Evolutionary conservation across 2,329 filamentous ascomycete species (phyloP), one percentile per base, ranked within the genome.

Genomic region (Cercospora janseana): DNA sequence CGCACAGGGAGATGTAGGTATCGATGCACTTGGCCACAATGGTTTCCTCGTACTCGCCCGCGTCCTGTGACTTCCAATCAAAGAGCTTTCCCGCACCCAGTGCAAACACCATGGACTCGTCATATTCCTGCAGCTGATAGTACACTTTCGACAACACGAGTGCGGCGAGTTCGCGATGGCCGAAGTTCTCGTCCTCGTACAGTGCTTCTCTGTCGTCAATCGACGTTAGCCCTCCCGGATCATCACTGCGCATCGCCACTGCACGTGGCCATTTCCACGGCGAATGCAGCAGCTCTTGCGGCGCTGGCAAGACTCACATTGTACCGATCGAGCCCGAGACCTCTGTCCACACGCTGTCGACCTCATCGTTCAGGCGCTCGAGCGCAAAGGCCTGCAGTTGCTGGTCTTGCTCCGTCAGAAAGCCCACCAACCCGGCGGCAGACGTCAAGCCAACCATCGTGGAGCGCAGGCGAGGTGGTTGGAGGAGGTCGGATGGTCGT

Each of bases 91-190:
- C 93, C 18, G 93, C 91, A 52, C 90, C 91, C 37, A 98, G 82
- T 57, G 93, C 93, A 72, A 98, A 97, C 45, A 88, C 87, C 92
- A 98, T 97, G 72, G 92, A 96, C 76, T 98, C 93, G 69, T 96
- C 93, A 77, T 98, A 98, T 70, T 93, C 93, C 73, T 96, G 90
- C 46, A 98, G 83, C 69, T 98, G 93, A 69, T 97, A 98, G 76
- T 97, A 98, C 61, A 97, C 90, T 79, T 98, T 98, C 62, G 93
- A 87, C 34, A 95, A 87, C 47, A 98, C 90, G 42, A 98, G 80
- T 46, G 93, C 93, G 48, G 93, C 93, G 49, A 98, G 85, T 70
- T 93, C 88, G 66, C 92, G 88, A 71, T 98, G 87, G 41, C 91
- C 87, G 66, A 98, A 98, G 54, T 82, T 80, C 65, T 95, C 89